Base-by-base conservation (phyloP, 1,284 basidiomycete species). In the Puccinia hordei region DNA sequence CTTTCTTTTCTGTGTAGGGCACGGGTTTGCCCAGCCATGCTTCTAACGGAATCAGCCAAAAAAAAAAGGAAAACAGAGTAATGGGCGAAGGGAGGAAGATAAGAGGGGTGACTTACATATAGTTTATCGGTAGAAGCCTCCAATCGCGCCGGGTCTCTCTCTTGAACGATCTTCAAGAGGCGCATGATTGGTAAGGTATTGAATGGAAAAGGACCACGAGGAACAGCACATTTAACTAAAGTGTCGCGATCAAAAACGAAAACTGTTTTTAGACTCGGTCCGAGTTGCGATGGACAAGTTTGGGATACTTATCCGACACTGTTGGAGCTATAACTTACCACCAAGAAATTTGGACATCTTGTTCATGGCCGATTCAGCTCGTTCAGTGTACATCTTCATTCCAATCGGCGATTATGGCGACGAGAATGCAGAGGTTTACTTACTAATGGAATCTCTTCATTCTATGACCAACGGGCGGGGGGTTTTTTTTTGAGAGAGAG, bases 261-360 rank as follows among this genome's bases (percentile, higher is more conserved):
- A 22, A 63, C 57, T 41, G 12, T 41, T 12, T 41, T 41, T 12
- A 41, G 38, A 41, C 12, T 59, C 30, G 17, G n/a, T 33, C 6
- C 12, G 57, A 33, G 13, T 59, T 22, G 5, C 8, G 53, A 57
- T 57, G 53, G 53, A 6, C 53, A 27, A 57, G 53, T 12, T 41
- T 49, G 46, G 13, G 17, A 49, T 49, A 17, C 15, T 3, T 49
- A 49, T 49, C 46, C 46, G 46, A 49, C 8, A 49, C 2, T 15
- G 46, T 49, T 49, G 10, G 46, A 15, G 2, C 13, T 49, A 15
- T 17, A 49, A 30, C 35, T 38, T 44, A 74, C 73, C 35, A 61
- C 46, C 46, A 27, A 74, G 57, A 53, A 74, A 74, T 22, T 74
- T 46, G 15, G 73, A 38, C 73, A 74, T 74, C 73, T 63, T 61